Percentiles rank a stretch among this genome's conserved stretches.
Evolutionary conservation across 305 asterid species (phyloP).

Genomic region (Fraxinus greggii): DNA sequence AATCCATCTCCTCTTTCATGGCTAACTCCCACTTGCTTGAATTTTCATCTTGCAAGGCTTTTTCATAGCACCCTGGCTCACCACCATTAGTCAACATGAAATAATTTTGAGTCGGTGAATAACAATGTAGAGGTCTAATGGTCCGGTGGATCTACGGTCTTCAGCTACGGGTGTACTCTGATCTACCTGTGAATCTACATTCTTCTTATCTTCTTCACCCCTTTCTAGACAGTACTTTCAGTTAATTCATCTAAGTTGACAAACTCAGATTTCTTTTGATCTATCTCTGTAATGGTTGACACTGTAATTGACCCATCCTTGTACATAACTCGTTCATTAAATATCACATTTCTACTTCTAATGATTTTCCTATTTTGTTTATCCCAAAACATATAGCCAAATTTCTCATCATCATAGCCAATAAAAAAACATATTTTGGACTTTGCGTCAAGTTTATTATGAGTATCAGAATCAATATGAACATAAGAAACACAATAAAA

Average conservation of each 20-base stretch:
- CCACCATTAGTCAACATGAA: conserved; percentile 3
- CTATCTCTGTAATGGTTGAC: not conserved
- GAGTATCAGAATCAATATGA: not conserved
- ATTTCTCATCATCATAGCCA: not conserved
- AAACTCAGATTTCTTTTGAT: not conserved
- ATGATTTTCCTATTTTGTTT: not conserved
- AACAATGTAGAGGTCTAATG: not conserved
- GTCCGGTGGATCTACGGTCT: not conserved
- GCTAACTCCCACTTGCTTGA: conserved; percentile 16
- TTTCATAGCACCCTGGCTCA: not conserved
- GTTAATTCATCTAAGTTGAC: not conserved
- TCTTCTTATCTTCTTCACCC: not conserved
- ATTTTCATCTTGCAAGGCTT: not conserved
- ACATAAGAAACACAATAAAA: conserved; percentile 6
- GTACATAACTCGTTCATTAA: not conserved
- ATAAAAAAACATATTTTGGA: not conserved
- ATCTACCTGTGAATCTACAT: not conserved
- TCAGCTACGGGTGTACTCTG: not conserved
- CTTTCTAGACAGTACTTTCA: not conserved
- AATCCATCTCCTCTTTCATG: conserved; percentile 20
- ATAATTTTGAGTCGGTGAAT: conserved; percentile 4
- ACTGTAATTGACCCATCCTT: not conserved
- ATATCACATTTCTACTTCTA: not conserved
- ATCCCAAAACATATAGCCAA: conserved; percentile 18
- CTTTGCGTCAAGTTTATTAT: not conserved